Base-by-base conservation (phyloP, 2,329 filamentous ascomycete genomes). In the Rutstroemia sydowiana region DNA sequence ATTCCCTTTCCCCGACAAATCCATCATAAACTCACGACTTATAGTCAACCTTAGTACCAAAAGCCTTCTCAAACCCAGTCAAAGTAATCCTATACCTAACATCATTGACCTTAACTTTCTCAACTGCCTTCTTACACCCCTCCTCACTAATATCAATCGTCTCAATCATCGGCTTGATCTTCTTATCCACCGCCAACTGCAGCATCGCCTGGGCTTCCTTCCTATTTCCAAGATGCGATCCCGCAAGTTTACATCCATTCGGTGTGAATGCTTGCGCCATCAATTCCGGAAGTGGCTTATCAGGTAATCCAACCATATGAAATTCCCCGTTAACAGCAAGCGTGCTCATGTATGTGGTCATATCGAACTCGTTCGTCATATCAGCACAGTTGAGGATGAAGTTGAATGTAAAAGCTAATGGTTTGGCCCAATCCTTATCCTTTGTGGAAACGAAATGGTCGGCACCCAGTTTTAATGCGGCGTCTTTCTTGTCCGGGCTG, bases 1-100 rank as follows among this genome's bases (percentile, higher is more conserved):
- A n/a, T n/a, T n/a, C n/a, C n/a, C n/a, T n/a, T n/a, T n/a, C n/a
- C n/a, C n/a, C n/a, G n/a, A n/a, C n/a, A n/a, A n/a, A n/a, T n/a
- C n/a, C n/a, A n/a, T n/a, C n/a, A n/a, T n/a, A n/a, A n/a, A 26
- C 23, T 8, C 8, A 26, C 23, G 23, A 26, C 37, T 48, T 10
- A 21, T 52, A 52, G 21, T 48, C 44, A 8, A 11, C 56, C 45
- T 52, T 56, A 0, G 51, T 61, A 16, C 42, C 77, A 63, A 87
- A 88, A 0, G 72, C 79, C 72, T 85, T 81, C 60, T 87, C 80
- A 60, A 77, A 87, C 9, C 79, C 78, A 11, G 79, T 81, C 62
- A 91, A 67, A 0, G 85, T 87, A 62, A 88, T 84, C 37, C 87
- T 75, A 66, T 88, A 92, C 31, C 76, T 76, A 13, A 90, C 83